A percentile compares a stretch with the other conserved stretches of the same genome.
These are phyloP conservation scores for Psilocybe sp. DNA, from an alignment of 768 basidiomycete genomes.

Conservation along the genomic window DNA sequence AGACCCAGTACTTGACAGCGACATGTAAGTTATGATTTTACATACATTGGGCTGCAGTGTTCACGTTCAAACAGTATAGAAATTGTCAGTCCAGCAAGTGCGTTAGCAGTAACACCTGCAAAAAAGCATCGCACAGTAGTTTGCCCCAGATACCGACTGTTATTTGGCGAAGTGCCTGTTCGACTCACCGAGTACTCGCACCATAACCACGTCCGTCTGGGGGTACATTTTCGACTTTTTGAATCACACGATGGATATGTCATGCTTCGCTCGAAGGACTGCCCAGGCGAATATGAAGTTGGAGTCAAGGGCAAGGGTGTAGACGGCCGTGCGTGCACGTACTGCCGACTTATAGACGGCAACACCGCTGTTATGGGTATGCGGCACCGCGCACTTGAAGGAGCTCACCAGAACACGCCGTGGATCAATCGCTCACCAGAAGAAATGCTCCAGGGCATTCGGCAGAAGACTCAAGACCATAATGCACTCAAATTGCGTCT, in stretches of 20 bases:
- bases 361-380: background rate
- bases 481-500: background rate
- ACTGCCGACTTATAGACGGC: too few relatives aligned
- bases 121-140: too few relatives aligned
- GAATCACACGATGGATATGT: background rate
- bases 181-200: background rate
- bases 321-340: background rate
- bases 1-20: too few relatives aligned
- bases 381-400: background rate
- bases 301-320: background rate
- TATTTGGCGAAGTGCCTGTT: background rate
- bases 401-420: background rate
- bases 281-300: background rate
- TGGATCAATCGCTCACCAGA: background rate
- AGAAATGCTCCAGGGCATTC: background rate
- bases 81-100: too few relatives aligned
- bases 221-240: background rate
- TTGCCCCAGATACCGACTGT: too few relatives aligned
- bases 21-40: too few relatives aligned
- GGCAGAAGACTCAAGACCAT: background rate
- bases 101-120: too few relatives aligned
- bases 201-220: background rate
- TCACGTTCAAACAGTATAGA: too few relatives aligned
- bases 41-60: too few relatives aligned
- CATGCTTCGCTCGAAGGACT: background rate